A percentile compares a stretch with the other conserved stretches of the same genome.
phyloP scores from a whole-genome alignment of 2,329 filamentous ascomycete genomes.

The Remersonia thermophila region DNA sequence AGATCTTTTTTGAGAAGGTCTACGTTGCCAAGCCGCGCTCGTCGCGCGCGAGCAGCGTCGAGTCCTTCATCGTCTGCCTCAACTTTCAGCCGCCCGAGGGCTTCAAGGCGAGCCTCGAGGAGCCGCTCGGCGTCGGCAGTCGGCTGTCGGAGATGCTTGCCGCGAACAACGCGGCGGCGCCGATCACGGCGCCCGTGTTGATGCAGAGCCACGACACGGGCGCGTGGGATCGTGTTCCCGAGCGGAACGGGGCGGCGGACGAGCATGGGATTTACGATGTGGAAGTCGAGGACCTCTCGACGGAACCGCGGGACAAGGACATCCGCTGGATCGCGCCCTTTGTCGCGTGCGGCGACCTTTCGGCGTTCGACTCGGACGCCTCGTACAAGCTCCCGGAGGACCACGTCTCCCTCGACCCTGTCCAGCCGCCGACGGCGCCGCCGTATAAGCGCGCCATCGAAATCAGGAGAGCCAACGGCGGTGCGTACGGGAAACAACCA shows the following conservation, averaged over 20 bases:
- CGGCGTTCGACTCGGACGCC: conserved; percentile 89
- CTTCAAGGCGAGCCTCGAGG: conserved; percentile 63
- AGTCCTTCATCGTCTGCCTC: conserved; percentile 86
- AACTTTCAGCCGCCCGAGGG: conserved; percentile 71
- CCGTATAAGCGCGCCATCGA: conserved; percentile 89
- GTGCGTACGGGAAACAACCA: conserved; percentile 62
- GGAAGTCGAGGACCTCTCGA: conserved; percentile 35
- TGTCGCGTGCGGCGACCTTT: conserved; percentile 91
- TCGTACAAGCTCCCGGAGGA: conserved; percentile 82
- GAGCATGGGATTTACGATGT: conserved; percentile 33
- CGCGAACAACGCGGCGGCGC: conserved; percentile 28
- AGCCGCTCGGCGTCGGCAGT: conserved; percentile 56
- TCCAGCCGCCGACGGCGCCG: conserved; percentile 90
- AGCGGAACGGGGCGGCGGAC: conserved; percentile 6
- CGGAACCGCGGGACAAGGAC: conserved; percentile 26
- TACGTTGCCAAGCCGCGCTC: conserved; percentile 88
- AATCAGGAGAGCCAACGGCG: conserved; percentile 62
- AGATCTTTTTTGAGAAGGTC: conserved; percentile 78
- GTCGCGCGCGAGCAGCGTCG: conserved; percentile 89
- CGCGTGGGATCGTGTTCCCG: conserved; percentile 28
- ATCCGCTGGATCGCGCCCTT: conserved; percentile 85
- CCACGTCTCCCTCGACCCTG: conserved; percentile 74
- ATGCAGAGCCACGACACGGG: conserved; percentile 35
- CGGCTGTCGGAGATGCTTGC: conserved; percentile 39
- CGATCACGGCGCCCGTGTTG: conserved; percentile 28